These are phyloP conservation scores for Fusarium irregulare DNA, from an alignment of 2,329 filamentous ascomycete genomes.

Conservation along the genomic window DNA sequence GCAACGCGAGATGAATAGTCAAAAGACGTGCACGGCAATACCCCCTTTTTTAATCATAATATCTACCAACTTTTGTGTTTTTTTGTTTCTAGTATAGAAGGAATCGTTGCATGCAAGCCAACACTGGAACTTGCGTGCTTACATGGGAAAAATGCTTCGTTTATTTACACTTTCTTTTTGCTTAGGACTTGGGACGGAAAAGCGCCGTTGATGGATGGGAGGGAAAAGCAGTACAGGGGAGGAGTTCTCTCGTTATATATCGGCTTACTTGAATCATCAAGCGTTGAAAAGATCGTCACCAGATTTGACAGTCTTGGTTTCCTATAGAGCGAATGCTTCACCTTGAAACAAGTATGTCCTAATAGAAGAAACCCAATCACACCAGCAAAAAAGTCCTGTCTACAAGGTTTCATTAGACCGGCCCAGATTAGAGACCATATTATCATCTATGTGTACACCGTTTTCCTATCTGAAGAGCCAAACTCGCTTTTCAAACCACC, in stretches of 20 bases:
- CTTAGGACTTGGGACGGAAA: conserved; percentile 27
- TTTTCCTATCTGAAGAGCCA: neutral
- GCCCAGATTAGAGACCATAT: neutral
- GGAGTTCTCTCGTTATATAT: conserved; percentile 20
- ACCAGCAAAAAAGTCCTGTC: neutral
- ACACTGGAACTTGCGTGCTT: conserved; percentile 40
- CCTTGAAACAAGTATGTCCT: neutral
- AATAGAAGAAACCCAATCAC: neutral
- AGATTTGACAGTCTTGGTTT: neutral
- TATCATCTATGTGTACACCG: neutral
- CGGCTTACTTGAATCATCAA: neutral
- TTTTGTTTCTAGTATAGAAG: conserved; percentile 31
- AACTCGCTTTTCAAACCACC: neutral
- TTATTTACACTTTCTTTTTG: conserved; percentile 5
- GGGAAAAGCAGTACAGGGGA: conserved; percentile 12
- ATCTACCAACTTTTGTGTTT: neutral
- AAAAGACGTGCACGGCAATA: neutral
- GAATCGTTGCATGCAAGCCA: conserved; percentile 37
- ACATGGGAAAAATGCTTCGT: conserved; percentile 18
- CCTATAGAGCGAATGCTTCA: neutral
- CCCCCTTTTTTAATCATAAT: neutral
- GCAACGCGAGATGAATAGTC: neutral
- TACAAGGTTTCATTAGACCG: neutral
- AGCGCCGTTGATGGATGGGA: conserved; percentile 6
- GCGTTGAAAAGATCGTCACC: neutral